Conservation (phyloP, 192 early-diverging fungal genomes). For the Coemansia sp. region DNA sequence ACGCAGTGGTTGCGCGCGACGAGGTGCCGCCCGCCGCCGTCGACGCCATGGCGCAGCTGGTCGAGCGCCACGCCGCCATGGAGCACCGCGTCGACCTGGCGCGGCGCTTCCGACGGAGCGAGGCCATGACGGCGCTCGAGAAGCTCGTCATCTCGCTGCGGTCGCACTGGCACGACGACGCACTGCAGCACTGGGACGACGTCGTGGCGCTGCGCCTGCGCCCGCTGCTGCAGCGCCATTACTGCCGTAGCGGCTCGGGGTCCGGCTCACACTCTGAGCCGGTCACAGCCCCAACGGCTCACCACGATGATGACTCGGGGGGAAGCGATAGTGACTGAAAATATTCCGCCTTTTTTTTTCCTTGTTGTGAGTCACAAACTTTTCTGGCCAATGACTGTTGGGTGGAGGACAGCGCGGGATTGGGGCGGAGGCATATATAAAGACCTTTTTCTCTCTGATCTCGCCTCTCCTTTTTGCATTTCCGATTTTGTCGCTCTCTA, state of each 20-base stretch:
- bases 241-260: conserved; percentile 19
- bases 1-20: conserved; percentile 54
- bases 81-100: conserved; percentile 63
- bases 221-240: conserved; percentile 39
- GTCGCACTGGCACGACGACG: conserved; percentile 49
- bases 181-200: conserved; percentile 42
- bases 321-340: background rate
- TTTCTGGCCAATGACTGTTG: background rate
- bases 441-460: too few relatives aligned
- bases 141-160: conserved; percentile 65
- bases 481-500: conserved; percentile 4
- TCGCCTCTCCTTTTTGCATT: background rate
- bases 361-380: conserved; percentile 16
- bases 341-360: background rate
- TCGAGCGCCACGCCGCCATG: conserved; percentile 62
- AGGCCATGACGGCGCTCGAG: conserved; percentile 62
- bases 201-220: conserved; percentile 25
- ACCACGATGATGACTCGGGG: background rate
- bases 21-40: conserved; percentile 57
- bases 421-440: background rate
- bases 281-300: background rate
- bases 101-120: conserved; percentile 54
- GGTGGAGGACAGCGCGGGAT: background rate
- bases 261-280: conserved; percentile 7
- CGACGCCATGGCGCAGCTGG: conserved; percentile 58